These are phyloP conservation scores for Conringia planisiliqua DNA, from an alignment of 345 rosid species.

Conservation along the genomic window DNA sequence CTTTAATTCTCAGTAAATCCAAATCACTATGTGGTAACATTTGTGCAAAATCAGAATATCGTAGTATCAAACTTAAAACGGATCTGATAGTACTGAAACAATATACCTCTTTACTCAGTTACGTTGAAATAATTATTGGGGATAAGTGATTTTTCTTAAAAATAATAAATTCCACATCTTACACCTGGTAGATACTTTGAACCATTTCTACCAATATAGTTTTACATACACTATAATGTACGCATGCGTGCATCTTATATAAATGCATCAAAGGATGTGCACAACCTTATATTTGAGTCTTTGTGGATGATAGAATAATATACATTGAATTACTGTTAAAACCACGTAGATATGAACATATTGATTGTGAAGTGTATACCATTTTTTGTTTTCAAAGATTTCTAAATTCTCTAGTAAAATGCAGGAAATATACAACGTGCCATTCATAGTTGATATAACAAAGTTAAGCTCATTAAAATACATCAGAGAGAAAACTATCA, in stretches of 20 bases:
- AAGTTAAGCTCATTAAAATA: too few relatives aligned
- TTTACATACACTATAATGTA: background rate
- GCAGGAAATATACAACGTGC: background rate
- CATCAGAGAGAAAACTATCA: background rate
- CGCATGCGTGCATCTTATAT: conserved; percentile 2
- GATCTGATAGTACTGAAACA: background rate
- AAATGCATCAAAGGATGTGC: background rate
- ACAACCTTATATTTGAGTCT: background rate
- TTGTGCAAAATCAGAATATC: background rate
- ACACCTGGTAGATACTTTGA: background rate
- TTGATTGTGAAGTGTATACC: background rate
- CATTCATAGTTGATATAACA: too few relatives aligned
- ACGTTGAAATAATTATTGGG: background rate
- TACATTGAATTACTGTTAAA: background rate
- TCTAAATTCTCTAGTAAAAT: background rate
- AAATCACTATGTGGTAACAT: background rate
- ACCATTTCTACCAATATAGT: background rate
- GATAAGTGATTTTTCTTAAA: background rate
- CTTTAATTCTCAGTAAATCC: background rate
- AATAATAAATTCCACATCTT: background rate
- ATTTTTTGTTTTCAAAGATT: background rate
- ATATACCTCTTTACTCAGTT: background rate
- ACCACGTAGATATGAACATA: background rate
- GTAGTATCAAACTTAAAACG: background rate
- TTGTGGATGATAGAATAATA: background rate